These are phyloP conservation scores for Dryas integrifolia DNA, from an alignment of 331 rosid genomes.

Conservation along the genomic window DNA sequence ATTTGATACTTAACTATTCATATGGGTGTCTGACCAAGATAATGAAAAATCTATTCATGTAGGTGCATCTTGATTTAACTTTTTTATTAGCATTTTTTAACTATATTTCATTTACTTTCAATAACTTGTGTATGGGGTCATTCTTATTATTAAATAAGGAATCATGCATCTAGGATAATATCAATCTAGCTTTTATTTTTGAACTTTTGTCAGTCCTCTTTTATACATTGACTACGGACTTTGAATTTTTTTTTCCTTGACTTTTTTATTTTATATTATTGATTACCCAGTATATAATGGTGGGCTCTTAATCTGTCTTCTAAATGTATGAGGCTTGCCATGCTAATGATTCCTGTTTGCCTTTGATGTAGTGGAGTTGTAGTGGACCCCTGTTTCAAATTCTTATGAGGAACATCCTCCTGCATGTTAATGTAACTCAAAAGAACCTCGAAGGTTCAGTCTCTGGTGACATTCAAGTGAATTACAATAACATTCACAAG, in stretches of 20 bases:
- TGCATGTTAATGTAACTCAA: conserved; percentile 42
- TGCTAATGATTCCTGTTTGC: conserved; percentile 16
- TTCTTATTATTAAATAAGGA: background rate
- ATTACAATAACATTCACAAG: conserved; percentile 85
- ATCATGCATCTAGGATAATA: background rate
- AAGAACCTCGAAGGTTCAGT: conserved; percentile 53
- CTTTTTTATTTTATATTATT: too few relatives aligned
- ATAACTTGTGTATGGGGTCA: background rate
- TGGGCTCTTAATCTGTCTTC: background rate
- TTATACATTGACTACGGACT: too few relatives aligned
- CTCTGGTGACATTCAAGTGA: conserved; percentile 56
- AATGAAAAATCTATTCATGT: too few relatives aligned
- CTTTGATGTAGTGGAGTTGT: conserved; percentile 69
- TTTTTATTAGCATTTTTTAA: background rate
- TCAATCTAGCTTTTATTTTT: background rate
- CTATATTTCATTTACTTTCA: background rate
- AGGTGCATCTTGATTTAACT: background rate
- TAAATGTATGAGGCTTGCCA: background rate
- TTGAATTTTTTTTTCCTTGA: too few relatives aligned
- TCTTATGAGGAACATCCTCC: conserved; percentile 54
- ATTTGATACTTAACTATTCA: too few relatives aligned
- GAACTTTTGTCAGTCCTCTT: background rate
- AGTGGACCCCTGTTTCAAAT: conserved; percentile 79
- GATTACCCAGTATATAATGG: background rate
- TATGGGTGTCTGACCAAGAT: too few relatives aligned